Base-by-base conservation (phyloP, 257 asterid genomes). In the Fraxinus anomala region DNA sequence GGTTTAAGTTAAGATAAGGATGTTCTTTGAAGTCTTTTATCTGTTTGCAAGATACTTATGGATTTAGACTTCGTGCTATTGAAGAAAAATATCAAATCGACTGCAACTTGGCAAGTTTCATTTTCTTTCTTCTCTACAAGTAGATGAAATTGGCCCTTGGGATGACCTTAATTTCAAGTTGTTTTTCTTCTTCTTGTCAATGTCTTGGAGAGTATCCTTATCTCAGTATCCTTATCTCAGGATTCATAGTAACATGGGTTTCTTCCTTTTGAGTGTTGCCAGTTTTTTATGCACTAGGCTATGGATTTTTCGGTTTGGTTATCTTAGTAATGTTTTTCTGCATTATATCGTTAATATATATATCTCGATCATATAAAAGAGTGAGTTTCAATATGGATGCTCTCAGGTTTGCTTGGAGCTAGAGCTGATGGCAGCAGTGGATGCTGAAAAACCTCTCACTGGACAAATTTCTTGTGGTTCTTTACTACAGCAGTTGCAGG, bases 401-500 rank as follows among this genome's bases (percentile, higher is more conserved):
- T 73, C 9, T 3, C 44, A 80, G 80, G 85, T 75, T 70, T 68
- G 74, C 75, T 76, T 76, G 23, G 31, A 80, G 81, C 49, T 63
- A 70, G 72, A 78, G 82, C 75, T 82, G 83, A 94, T 94, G 98
- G 96, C 94, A 81, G 89, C 81, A 17, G 83, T 72, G 69, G 97
- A 89, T 78, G 86, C 86, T 75, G 91, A 88, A 80, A 80, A 83
- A 81, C 91, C 82, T 84, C 84, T 83, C 80, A 72, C 28, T 54
- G 92, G 90, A 72, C 92, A 92, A 77, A 84, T 90, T 73, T 83
- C 96, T 12, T 94, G 98, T 37, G 97, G 96, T 73, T 88, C 97
- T 73, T 84, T 94, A 83, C 88, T 94, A 78, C 91, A 92, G 85
- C 91, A 92, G 83, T 83, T 94, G 86, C 98, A 94, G 97, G 97